Evolutionary conservation across 768 basidiomycete genomes (phyloP).

Genomic region (Piloderma croceum): DNA sequence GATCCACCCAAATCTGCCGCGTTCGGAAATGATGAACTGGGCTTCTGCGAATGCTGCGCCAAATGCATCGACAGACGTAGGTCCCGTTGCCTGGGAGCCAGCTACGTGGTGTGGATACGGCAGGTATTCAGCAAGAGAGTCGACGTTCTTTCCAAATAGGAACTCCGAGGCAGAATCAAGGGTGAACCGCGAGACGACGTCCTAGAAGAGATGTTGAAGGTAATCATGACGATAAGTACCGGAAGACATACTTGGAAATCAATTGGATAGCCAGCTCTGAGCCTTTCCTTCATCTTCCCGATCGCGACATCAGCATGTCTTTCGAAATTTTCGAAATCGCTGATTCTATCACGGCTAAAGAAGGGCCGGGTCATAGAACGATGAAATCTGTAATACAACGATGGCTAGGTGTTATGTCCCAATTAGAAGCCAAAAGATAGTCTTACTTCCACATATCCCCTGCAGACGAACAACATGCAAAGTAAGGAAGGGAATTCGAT

Average conservation of each 20-base stretch:
- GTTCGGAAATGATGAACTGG: constrained; percentile 35
- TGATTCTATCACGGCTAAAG: constrained; percentile 36
- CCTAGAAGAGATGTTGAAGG: constrained; percentile 37
- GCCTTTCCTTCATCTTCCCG: constrained; percentile 23
- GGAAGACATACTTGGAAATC: constrained; percentile 33
- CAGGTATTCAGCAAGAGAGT: constrained; percentile 32
- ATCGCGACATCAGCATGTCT: constrained; percentile 34
- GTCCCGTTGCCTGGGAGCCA: too few relatives aligned
- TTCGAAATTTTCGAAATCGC: constrained; percentile 37
- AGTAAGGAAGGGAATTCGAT: not conserved
- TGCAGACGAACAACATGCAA: constrained; percentile 7
- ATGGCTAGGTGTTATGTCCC: not conserved
- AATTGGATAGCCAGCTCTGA: constrained; percentile 27
- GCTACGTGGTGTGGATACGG: constrained; percentile 32
- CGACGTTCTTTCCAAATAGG: constrained; percentile 40
- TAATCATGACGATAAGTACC: not conserved
- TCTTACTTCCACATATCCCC: constrained; percentile 45
- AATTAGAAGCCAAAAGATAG: not conserved
- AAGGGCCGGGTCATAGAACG: constrained; percentile 48
- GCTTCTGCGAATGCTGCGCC: constrained; percentile 45
- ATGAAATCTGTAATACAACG: constrained; percentile 43
- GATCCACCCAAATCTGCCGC: constrained; percentile 35
- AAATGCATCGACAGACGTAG: too few relatives aligned
- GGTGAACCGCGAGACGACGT: constrained; percentile 47
- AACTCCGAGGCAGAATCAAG: constrained; percentile 53